Base-by-base conservation (phyloP, 768 basidiomycete genomes). In the Trametes villosa region DNA sequence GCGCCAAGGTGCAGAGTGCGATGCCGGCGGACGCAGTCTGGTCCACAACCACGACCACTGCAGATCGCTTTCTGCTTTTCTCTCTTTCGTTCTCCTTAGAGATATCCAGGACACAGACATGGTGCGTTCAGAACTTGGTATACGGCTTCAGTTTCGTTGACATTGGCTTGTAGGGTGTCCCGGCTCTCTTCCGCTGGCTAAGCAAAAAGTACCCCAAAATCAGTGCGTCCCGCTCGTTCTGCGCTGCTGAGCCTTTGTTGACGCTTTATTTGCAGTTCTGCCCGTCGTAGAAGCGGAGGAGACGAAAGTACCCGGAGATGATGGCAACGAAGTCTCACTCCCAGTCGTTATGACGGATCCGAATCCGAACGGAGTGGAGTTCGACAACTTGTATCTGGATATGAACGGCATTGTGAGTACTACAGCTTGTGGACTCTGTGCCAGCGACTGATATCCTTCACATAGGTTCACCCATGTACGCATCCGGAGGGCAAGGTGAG, bases 141-240 rank as follows among this genome's bases (percentile, higher is more conserved):
- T 24, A 7, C 26, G n/a, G 6, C 18, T 26, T 1, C 15, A 2
- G 40, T 57, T 38, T 3, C 4, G 64, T 12, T 59, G 7, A 62
- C 26, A 12, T 34, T 15, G 4, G 41, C 22, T 20, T 42, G 38
- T 66, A 96, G 96, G 96, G 96, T 87, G 96, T 98, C 63, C 96
- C 96, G 61, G 96, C 96, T 47, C 84, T 98, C 64, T 98, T 98
- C 78, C 88, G 96, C 72, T 99, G 96, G 96, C 83, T 98, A 60
- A 97, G 94, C 74, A 96, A 91, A 81, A 98, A 98, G 76, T 99
- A 99, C 74, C 95, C 96, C 52, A 98, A 94, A 83, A 98, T 96
- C 70, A 87, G 94, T 92, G 59, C 54, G 88, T 80, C 26, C 13
- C 41, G 13, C 42, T 11, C 6, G 11, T 15, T 12, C 53, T 30